Evolutionary conservation across 1,284 basidiomycete genomes (phyloP), one percentile per base, ranked within the genome.

Genomic region (Cystobasidium pallidum): DNA sequence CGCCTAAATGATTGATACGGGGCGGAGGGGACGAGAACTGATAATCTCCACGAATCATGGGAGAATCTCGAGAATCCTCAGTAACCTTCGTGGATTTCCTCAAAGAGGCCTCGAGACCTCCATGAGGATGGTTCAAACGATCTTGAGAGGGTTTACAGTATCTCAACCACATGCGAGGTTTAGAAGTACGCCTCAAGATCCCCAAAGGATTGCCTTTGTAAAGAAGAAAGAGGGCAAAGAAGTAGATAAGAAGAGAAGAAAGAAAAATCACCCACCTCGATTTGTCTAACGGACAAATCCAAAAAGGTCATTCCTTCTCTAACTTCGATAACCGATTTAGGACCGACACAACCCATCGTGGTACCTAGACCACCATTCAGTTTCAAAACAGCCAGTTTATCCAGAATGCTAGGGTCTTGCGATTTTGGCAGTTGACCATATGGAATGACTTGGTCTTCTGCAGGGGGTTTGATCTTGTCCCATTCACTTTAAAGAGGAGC

Each of bases 341-440:
- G 86, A 34, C 92, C 91, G 70, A 91, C 93, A 79, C 81, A 83
- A 32, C 92, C 94, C 92, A 94, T 94, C 70, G 93, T 95, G 47
- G 93, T 95, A 79, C 96, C 96, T 74, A 99, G 89, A 84, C 96
- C 96, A 83, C 96, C 96, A 83, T 99, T 99, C 82, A 99, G 91
- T 85, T 99, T 99, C 84, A 99, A 89, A 41, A 99, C 96, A 47
- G 95, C 96, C 76, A 99, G 89, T 85, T 94, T 95, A 86, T 88
- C 88, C 80, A 97, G 88, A 81, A 91, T 90, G 74, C 85, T 83
- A 47, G 85, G 84, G 80, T 92, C 86, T 70, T 85, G 82, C 21
- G 86, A 85, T 66, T 85, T 78, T 30, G 86, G 82, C 30, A 98
- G 87, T 70, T 88, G 83, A 72, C 88, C 84, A 82, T 99, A 99